Percentiles rank a stretch among this genome's conserved stretches.
These are phyloP conservation scores for Cryptosporidium ubiquitum DNA, from an alignment of 169 alveolate species.

Conservation along the genomic window DNA sequence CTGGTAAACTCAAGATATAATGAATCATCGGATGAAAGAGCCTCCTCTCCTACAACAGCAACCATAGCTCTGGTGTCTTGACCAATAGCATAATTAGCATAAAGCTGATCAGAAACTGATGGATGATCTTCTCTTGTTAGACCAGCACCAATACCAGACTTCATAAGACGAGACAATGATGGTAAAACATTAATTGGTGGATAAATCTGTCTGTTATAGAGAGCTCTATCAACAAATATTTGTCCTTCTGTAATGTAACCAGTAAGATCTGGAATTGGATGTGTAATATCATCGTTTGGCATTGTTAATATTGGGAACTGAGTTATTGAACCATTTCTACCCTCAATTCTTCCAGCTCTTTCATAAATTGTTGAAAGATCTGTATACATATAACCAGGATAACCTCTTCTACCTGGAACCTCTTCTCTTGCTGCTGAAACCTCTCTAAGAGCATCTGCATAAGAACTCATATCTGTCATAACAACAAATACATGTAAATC, in stretches of 20 bases:
- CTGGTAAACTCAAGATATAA: slow-evolving; percentile 97
- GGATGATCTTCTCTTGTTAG: slow-evolving; percentile 99
- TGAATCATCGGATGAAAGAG: slow-evolving; percentile 96
- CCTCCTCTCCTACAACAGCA: slow-evolving; percentile 99
- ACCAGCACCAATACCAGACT: slow-evolving; percentile 99
- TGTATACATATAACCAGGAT: slow-evolving; percentile 99
- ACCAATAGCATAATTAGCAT: slow-evolving; percentile 99
- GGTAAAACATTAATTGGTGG: slow-evolving; percentile 97
- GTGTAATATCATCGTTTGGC: slow-evolving; percentile 99
- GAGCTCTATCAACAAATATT: slow-evolving; percentile 97
- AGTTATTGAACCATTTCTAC: slow-evolving; percentile 96
- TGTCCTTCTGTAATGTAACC: slow-evolving; percentile 99
- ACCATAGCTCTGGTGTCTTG: slow-evolving; percentile 99
- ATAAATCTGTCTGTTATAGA: slow-evolving; percentile 96
- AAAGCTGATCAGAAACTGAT: slow-evolving; percentile 98
- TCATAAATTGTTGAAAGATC: slow-evolving; percentile 99
- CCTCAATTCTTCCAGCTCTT: slow-evolving; percentile 99
- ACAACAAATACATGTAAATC: slow-evolving; percentile 98
- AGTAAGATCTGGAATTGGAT: slow-evolving; percentile 99
- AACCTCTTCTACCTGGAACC: slow-evolving; percentile 99
- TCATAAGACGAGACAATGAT: slow-evolving; percentile 98
- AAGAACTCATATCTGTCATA: slow-evolving; percentile 99
- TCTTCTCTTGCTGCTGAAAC: slow-evolving; percentile 99
- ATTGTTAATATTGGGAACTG: slow-evolving; percentile 99
- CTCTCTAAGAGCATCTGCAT: slow-evolving; percentile 99